Evolutionary conservation across 768 basidiomycete species (phyloP).

Genomic region (Amanita polypyramis): DNA sequence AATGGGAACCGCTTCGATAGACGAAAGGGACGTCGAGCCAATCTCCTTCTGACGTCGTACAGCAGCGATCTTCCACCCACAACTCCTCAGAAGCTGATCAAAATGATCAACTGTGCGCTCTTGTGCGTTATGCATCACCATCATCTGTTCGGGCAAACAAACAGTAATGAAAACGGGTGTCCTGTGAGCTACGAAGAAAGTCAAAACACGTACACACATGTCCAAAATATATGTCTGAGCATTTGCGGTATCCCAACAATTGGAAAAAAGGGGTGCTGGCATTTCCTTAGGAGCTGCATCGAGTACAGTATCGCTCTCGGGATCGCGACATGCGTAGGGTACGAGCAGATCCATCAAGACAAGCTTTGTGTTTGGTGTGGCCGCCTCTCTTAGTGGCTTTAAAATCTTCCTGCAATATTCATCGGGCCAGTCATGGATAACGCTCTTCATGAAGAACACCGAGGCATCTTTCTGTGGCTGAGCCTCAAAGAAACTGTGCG

Average conservation of each 20-base stretch:
- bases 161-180: too few species aligned
- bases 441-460: constrained; percentile 25
- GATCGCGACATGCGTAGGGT: constrained; percentile 15
- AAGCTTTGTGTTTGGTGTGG: too few species aligned
- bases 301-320: constrained; percentile 11
- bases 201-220: constrained; percentile 20
- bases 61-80: constrained; percentile 24
- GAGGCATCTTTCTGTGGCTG: constrained; percentile 24
- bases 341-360: too few species aligned
- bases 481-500: constrained; percentile 25
- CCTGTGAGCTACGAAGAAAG: too few species aligned
- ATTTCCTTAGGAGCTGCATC: constrained; percentile 17
- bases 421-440: constrained; percentile 32
- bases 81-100: constrained; percentile 14
- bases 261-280: constrained; percentile 25
- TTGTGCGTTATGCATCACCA: constrained; percentile 25
- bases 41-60: constrained; percentile 15
- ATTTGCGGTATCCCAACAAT: constrained; percentile 26
- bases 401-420: constrained; percentile 20
- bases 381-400: too few species aligned
- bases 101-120: constrained; percentile 28
- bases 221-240: constrained; percentile 26
- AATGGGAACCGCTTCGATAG: constrained; percentile 18
- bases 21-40: constrained; percentile 13
- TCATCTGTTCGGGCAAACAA: too few species aligned